Conservation (phyloP, 2,329 filamentous ascomycete species). For the Cadophora gregata region DNA sequence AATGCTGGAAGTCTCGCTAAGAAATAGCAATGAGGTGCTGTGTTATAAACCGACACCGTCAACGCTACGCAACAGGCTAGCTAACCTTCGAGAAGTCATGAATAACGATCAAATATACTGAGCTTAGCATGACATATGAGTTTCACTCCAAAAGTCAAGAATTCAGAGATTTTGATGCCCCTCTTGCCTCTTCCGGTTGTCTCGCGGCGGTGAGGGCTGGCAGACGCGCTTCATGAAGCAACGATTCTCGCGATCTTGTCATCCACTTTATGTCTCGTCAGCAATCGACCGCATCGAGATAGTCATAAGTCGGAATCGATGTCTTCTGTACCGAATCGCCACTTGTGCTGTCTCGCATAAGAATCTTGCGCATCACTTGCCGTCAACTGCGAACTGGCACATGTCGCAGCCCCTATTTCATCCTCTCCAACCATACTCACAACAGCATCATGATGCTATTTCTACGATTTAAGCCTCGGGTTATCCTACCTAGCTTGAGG, state of each 20-base stretch:
- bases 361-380: not conserved
- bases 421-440: not conserved
- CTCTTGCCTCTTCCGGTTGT: not conserved
- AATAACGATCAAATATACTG: too few relatives aligned
- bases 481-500: not conserved
- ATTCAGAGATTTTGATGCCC: not conserved
- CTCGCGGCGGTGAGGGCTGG: constrained; percentile 1
- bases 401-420: not conserved
- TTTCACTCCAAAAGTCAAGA: not conserved
- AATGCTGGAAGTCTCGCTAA: too few relatives aligned
- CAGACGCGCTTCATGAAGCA: not conserved
- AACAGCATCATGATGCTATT: not conserved
- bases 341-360: not conserved
- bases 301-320: not conserved
- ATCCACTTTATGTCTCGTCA: not conserved
- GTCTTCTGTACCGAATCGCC: not conserved
- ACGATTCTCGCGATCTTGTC: not conserved
- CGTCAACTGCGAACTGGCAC: not conserved
- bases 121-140: too few relatives aligned
- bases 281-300: not conserved
- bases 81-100: too few relatives aligned
- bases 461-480: not conserved
- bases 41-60: too few relatives aligned
- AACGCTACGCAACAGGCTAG: too few relatives aligned
- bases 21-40: too few relatives aligned